Evolutionary conservation across 345 rosid genomes (phyloP), one percentile per base, ranked within the genome.

Genomic region (Kernera saxatilis): DNA sequence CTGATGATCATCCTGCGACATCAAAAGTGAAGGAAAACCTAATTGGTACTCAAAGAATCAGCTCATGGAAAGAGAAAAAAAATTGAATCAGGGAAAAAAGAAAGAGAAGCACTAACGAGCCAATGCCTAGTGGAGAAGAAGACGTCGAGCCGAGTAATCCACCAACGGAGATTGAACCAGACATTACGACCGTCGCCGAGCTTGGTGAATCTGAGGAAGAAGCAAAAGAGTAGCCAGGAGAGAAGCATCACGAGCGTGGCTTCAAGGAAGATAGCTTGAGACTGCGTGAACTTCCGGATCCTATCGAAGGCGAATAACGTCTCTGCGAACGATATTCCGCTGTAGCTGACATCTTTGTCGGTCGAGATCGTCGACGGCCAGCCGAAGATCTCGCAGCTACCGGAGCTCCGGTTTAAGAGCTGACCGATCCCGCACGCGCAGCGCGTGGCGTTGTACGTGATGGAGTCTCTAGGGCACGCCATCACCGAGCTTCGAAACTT

Each of bases 81-180:
- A 9, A 13, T 3, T n/a, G 15, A 54, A 55, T 35, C 17, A 6
- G 18, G 50, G 15, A 27, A 9, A 12, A 13, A 65, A 15, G 5
- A 9, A 61, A 11, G 5, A 27, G 70, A 37, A 48, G 57, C 9
- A 82, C 79, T 77, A 52, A 93, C 99, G 81, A 91, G 91, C 97
- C 97, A 94, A 80, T 94, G 99, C 66, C 97, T 75, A 17, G 97
- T 94, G 71, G 99, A 78, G 72, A 87, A 94, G 84, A 90, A 84
- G 78, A 94, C 64, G 70, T 94, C 99, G 46, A 94, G 72, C 4
- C 99, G 79, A 79, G 95, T 88, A 78, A 94, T 77, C 96, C 95
- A 91, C 97, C 99, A 94, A 46, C 99, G 81, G 65, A 94, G 70
- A 62, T 72, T 81, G 67, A 94, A 94, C 95, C 96, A 87, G 25